phyloP scores from a whole-genome alignment of 2,329 filamentous ascomycete species.

The Aureobasidium leucospermi region DNA sequence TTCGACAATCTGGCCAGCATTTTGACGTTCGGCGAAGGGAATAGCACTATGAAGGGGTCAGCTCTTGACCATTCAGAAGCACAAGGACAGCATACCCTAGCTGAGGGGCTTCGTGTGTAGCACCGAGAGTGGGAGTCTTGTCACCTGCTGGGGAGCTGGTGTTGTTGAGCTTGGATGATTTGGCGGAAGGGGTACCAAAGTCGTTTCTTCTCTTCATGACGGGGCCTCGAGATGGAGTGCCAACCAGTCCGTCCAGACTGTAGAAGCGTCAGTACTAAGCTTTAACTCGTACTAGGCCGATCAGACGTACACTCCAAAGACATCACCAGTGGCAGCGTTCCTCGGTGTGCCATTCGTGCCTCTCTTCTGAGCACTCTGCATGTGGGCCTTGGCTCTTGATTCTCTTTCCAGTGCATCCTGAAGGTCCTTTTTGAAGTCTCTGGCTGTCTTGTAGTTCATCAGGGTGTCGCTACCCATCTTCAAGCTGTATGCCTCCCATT shows the following conservation, averaged over 20 bases:
- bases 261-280: not conserved
- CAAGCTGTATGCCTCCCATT: constrained; percentile 97
- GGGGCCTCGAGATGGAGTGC: constrained; percentile 36
- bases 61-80: constrained; percentile 19
- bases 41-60: constrained; percentile 29
- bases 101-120: not conserved
- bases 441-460: constrained; percentile 61
- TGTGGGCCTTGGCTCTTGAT: constrained; percentile 57
- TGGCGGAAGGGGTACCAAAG: constrained; percentile 43
- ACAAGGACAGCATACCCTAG: not conserved
- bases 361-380: constrained; percentile 53
- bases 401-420: constrained; percentile 77
- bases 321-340: constrained; percentile 45
- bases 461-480: constrained; percentile 81
- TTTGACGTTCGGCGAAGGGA: constrained; percentile 67
- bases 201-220: constrained; percentile 47
- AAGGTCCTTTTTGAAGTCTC: constrained; percentile 77
- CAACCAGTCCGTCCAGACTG: constrained; percentile 42
- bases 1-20: constrained; percentile 76
- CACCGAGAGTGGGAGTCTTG: constrained; percentile 24
- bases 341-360: constrained; percentile 51
- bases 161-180: constrained; percentile 37
- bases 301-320: constrained; percentile 67
- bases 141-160: constrained; percentile 44
- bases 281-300: rapidly evolving